Evolutionary conservation across 2,329 filamentous ascomycete species (phyloP), one percentile per base, ranked within the genome.

Genomic region (Sporothrix mexicana): DNA sequence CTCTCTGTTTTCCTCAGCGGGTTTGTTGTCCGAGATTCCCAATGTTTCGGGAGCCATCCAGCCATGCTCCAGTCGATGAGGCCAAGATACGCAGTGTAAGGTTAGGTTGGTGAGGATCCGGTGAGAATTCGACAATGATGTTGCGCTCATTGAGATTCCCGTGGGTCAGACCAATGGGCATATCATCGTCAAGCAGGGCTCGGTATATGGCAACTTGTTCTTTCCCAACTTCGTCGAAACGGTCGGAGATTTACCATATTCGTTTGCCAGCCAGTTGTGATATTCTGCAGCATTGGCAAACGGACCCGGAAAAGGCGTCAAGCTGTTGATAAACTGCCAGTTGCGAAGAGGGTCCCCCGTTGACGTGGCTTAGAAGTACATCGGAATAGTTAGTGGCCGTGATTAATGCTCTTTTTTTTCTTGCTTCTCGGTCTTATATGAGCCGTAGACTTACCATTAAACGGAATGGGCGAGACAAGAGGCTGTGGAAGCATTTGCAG

Each of bases 31-130:
- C 30, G 30, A 36, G 30, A 36, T 36, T 81, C 80, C 80, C 80
- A 82, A 72, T 81, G 81, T 8, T 75, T 76, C 0, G 80, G 79
- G 74, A 80, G 79, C 79, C 80, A 82, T 4, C 80, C 80, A 6
- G 80, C 77, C 75, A 81, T 78, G 70, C 77, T 74, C 80, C 80
- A 82, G 75, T 81, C 79, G 73, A 82, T 64, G 51, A 81, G 1
- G 76, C 76, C 43, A 78, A 23, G 59, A 81, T 73, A 0, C 8
- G 23, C 5, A 20, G 9, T 12, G 41, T 20, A 47, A 0, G 49
- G 25, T 6, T n/a, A 6, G 5, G 30, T 4, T 36, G 5, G 30
- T 36, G 30, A 2, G 5, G 30, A 36, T 36, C 30, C 30, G 30
- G 30, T 36, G 7, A 36, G 30, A 36, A 36, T 5, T 20, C 36